phyloP scores from a whole-genome alignment of 225 moss, liverwort and hornwort genomes.

The Ulota crispa region DNA sequence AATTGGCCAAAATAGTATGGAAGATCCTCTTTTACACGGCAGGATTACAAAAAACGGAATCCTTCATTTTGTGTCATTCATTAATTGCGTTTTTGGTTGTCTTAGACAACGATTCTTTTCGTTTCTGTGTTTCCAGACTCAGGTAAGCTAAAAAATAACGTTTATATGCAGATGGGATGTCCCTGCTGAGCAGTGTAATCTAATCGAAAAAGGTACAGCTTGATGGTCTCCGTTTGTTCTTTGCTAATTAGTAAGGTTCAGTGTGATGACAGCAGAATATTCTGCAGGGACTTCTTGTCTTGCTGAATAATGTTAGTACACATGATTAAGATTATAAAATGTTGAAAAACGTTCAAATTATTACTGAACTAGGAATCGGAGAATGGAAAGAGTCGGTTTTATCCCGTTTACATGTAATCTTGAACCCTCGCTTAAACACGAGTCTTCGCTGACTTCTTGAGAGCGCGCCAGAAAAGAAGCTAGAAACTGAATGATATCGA shows the following conservation, averaged over 20 bases:
- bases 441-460: constrained; percentile 1
- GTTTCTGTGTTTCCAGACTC: background rate
- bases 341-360: background rate
- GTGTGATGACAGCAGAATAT: too few relatives aligned
- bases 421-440: too few relatives aligned
- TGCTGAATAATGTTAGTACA: background rate
- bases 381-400: background rate
- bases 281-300: too few relatives aligned
- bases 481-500: background rate
- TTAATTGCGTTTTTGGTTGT: background rate
- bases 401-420: background rate
- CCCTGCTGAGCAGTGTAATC: too few relatives aligned
- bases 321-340: background rate
- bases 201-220: too few relatives aligned
- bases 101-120: background rate
- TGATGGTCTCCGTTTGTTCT: too few relatives aligned
- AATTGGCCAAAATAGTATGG: background rate
- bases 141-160: background rate
- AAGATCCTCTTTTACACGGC: background rate
- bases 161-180: too few relatives aligned
- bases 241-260: too few relatives aligned
- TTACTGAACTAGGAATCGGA: background rate
- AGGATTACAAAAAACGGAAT: background rate
- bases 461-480: background rate
- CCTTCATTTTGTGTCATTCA: background rate